phyloP scores from a whole-genome alignment of 306 rosid species.

The Begonia peltatifolia region DNA sequence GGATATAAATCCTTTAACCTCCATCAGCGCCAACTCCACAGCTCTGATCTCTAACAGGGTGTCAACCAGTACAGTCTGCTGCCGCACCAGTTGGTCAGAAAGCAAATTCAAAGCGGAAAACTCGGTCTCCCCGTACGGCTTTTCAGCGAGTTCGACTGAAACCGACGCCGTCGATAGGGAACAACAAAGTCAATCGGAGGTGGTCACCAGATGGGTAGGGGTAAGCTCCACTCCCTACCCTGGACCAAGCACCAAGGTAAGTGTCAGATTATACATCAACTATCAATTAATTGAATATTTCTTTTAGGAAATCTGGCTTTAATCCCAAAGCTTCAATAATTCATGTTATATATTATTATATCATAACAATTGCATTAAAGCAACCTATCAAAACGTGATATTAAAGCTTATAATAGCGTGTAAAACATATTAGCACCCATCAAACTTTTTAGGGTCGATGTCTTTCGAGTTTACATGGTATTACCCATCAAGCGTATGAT shows the following conservation, averaged over 20 bases:
- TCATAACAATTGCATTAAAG: too few species aligned
- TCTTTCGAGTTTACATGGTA: too few species aligned
- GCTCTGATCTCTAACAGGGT: neutral
- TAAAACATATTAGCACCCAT: too few species aligned
- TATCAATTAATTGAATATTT: too few species aligned
- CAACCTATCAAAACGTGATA: too few species aligned
- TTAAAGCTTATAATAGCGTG: too few species aligned
- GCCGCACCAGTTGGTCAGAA: slow-evolving; percentile 42
- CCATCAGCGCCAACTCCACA: neutral
- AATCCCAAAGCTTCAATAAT: too few species aligned
- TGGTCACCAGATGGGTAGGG: slow-evolving; percentile 21
- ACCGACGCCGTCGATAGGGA: slow-evolving; percentile 16
- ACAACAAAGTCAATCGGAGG: slow-evolving; percentile 5
- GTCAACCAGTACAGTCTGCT: slow-evolving; percentile 8
- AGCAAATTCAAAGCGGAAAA: slow-evolving; percentile 31
- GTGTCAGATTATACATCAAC: neutral
- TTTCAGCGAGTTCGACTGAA: slow-evolving; percentile 11
- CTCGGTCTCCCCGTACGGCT: slow-evolving; percentile 11
- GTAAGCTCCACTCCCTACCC: neutral
- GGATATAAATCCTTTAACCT: slow-evolving; percentile 8
- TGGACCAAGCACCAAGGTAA: slow-evolving; percentile 23
- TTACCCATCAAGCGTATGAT: too few species aligned
- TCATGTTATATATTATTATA: too few species aligned
- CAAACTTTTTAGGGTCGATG: too few species aligned
- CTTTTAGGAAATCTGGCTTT: too few species aligned